Conservation (phyloP, 768 basidiomycete genomes). For the Leccinum imitatum region DNA sequence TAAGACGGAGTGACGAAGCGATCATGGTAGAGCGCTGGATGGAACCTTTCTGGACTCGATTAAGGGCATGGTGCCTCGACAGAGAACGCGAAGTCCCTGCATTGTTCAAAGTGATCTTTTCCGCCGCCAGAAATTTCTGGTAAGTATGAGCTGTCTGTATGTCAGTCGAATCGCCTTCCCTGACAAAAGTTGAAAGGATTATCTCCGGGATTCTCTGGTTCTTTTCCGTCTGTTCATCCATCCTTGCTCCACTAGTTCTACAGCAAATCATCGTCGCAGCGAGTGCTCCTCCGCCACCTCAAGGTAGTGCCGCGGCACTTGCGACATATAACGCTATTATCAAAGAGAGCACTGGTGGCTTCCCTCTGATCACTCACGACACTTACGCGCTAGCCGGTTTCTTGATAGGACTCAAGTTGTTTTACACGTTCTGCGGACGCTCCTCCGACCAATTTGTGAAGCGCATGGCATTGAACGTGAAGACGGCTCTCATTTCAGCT, state of each 20-base stretch:
- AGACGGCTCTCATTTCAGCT: constrained; percentile 30
- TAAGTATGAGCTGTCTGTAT: neutral
- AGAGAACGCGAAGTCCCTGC: constrained; percentile 12
- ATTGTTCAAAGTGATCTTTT: constrained; percentile 19
- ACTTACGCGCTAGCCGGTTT: constrained; percentile 27
- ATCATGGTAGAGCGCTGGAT: constrained; percentile 25
- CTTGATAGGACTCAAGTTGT: constrained; percentile 26
- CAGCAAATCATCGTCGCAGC: constrained; percentile 30
- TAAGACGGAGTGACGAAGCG: constrained; percentile 27
- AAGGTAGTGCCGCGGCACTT: constrained; percentile 20
- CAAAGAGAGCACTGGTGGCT: constrained; percentile 27
- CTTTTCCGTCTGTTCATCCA: constrained; percentile 20
- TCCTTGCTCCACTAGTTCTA: constrained; percentile 27
- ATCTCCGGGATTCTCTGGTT: constrained; percentile 31
- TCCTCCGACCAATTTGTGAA: constrained; percentile 30
- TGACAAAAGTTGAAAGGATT: constrained; percentile 15
- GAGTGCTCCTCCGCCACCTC: constrained; percentile 20
- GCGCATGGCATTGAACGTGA: constrained; percentile 31
- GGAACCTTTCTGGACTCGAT: constrained; percentile 25
- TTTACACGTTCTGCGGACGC: constrained; percentile 28
- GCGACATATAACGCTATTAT: constrained; percentile 22
- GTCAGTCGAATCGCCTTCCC: neutral
- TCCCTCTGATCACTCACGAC: constrained; percentile 26
- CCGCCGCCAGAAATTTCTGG: constrained; percentile 19
- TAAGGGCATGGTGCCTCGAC: constrained; percentile 22